Conservation (phyloP, 2,329 filamentous ascomycete species). For the Trichoderma sp. region DNA sequence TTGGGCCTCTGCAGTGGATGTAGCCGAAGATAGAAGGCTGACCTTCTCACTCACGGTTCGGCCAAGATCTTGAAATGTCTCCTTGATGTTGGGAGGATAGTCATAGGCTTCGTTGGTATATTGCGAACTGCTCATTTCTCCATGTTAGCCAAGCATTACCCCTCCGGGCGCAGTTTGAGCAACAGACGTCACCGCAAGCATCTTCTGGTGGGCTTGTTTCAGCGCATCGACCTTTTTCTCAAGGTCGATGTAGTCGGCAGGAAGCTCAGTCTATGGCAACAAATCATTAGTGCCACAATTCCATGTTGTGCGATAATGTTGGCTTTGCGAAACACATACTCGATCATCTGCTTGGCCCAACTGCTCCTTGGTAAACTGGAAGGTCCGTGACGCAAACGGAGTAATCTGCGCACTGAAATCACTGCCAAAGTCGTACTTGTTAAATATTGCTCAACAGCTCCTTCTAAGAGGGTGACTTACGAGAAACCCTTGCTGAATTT, state of each 20-base stretch:
- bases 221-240: slow-evolving; percentile 98
- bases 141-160: not conserved
- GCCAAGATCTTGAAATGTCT: slow-evolving; percentile 94
- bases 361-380: slow-evolving; percentile 98
- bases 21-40: slow-evolving; percentile 79
- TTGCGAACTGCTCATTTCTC: slow-evolving; percentile 63
- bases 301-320: not conserved
- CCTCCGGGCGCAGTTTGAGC: not conserved
- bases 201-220: slow-evolving; percentile 95
- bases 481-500: slow-evolving; percentile 55
- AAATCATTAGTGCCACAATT: not conserved
- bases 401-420: slow-evolving; percentile 76
- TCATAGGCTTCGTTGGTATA: slow-evolving; percentile 87
- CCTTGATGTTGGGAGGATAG: slow-evolving; percentile 96
- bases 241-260: slow-evolving; percentile 94
- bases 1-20: slow-evolving; percentile 86
- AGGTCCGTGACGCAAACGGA: slow-evolving; percentile 88
- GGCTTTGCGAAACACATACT: slow-evolving; percentile 45
- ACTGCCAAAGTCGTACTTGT: slow-evolving; percentile 31
- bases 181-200: slow-evolving; percentile 93
- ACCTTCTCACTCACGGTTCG: slow-evolving; percentile 97
- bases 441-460: not conserved
- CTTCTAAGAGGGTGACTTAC: slow-evolving; percentile 37
- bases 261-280: slow-evolving; percentile 75
- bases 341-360: slow-evolving; percentile 93